These are phyloP conservation scores for Kalmusia sp. DNA, from an alignment of 2,329 filamentous ascomycete genomes.

Conservation along the genomic window DNA sequence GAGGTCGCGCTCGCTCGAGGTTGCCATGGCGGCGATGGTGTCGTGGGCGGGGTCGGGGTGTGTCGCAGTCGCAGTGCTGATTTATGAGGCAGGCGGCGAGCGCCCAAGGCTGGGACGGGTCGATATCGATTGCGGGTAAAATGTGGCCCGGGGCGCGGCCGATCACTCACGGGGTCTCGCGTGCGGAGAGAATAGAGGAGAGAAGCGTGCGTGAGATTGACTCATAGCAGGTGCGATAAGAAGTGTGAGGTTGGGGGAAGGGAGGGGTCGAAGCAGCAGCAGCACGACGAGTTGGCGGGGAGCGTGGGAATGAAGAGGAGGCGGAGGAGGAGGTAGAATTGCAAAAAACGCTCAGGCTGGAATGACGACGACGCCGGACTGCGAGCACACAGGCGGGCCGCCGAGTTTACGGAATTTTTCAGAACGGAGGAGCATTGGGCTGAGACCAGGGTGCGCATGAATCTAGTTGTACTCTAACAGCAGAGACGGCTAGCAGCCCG, in stretches of 20 bases:
- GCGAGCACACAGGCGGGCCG: constrained; percentile 6
- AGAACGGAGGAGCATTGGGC: constrained; percentile 11
- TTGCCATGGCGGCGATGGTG: constrained; percentile 29
- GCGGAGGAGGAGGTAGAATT: neutral
- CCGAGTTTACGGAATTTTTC: constrained; percentile 12
- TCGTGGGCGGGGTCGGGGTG: constrained; percentile 12
- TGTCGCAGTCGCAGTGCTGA: constrained; percentile 8
- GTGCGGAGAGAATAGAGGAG: constrained; percentile 8
- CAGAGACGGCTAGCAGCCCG: neutral
- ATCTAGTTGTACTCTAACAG: constrained; percentile 9
- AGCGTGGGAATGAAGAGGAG: neutral
- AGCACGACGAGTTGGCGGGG: constrained; percentile 1
- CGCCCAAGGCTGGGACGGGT: constrained; percentile 10
- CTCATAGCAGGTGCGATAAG: constrained; percentile 10
- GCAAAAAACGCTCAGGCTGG: constrained; percentile 3
- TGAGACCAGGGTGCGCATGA: constrained; percentile 12
- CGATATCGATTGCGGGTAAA: constrained; percentile 27
- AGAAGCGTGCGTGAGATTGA: constrained; percentile 4
- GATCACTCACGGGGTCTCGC: constrained; percentile 15
- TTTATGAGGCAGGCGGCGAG: constrained; percentile 2
- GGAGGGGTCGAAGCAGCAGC: neutral
- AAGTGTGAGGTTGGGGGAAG: neutral
- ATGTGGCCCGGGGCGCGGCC: constrained; percentile 14
- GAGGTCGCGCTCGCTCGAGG: constrained; percentile 18
- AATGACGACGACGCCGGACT: constrained; percentile 11